Evolutionary conservation across 2,329 filamentous ascomycete genomes (phyloP), one percentile per base, ranked within the genome.

Genomic region (Macrophomina pseudophaseolina): DNA sequence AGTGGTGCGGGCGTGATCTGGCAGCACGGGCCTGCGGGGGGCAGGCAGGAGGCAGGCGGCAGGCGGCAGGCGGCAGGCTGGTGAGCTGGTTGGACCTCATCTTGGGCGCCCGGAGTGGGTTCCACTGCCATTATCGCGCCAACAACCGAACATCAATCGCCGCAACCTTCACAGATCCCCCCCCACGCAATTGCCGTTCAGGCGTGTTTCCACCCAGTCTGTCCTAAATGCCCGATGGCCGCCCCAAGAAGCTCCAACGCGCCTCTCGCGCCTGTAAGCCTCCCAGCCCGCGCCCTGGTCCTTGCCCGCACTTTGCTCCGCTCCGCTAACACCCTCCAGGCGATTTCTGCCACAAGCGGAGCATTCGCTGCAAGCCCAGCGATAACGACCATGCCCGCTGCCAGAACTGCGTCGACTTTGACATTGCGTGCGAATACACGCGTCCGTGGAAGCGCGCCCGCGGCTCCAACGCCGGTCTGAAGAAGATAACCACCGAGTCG

Each of bases 341-440:
- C 72, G 84, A 86, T 72, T 82, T 83, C 71, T 86, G 84, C 72
- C 82, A 86, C 71, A 72, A 78, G 66, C 76, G 82, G 46, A 81
- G 80, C 70, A 83, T 84, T 23, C 77, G 80, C 65, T 85, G 83
- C 70, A 74, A 74, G 53, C 76, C 74, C 16, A 77, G 74, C 66
- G 71, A 71, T 6, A 76, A 79, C 53, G 74, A 79, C 70, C 68
- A 72, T 16, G 62, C 73, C 38, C 74, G 78, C 64, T 85, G 84
- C 71, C 81, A 84, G 72, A 85, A 83, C 62, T 85, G 83, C 72
- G 74, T 76, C 32, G 81, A 85, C 68, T 86, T 84, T 70, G 80
- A 77, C 58, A 79, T 83, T 54, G 71, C 75, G n/a, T 86, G 83
- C 71, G 84, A 81, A 14, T 84, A 81, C 71, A 75, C 81, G 54